A percentile compares a stretch with the other conserved stretches of the same genome.
Evolutionary conservation across 2,329 filamentous ascomycete species (phyloP).

Genomic region (Zarea fungicola): DNA sequence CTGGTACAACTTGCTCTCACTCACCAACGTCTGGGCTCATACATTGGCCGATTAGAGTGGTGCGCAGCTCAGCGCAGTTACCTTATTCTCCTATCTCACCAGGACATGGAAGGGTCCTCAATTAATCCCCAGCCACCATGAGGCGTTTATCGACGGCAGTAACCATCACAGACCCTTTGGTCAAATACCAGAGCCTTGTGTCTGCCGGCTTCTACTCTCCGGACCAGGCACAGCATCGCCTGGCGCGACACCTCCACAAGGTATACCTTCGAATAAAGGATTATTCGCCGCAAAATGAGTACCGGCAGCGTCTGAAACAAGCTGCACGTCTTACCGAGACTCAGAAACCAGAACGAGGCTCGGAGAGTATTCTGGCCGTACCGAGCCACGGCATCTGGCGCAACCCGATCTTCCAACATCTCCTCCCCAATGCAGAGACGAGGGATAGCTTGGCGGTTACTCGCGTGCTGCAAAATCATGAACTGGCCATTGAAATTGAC

Average conservation of each 20-base stretch:
- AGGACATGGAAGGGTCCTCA: neutral
- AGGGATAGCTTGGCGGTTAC: conserved; percentile 61
- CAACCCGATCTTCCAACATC: conserved; percentile 53
- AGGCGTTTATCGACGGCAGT: conserved; percentile 43
- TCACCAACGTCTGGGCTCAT: neutral
- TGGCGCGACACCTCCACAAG: conserved; percentile 72
- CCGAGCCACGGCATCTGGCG: conserved; percentile 51
- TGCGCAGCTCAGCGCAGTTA: no score
- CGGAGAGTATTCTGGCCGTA: conserved; percentile 38
- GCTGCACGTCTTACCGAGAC: conserved; percentile 44
- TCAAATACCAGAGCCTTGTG: conserved; percentile 69
- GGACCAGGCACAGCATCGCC: conserved; percentile 66
- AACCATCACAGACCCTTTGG: conserved; percentile 65
- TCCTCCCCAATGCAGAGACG: conserved; percentile 52
- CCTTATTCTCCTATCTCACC: neutral
- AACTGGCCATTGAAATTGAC: conserved; percentile 65
- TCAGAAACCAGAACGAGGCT: conserved; percentile 24
- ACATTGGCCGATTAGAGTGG: neutral
- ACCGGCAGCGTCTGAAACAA: conserved; percentile 58
- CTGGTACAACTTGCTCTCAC: neutral
- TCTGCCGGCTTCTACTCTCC: conserved; percentile 61
- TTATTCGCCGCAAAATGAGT: conserved; percentile 68
- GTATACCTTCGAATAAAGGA: conserved; percentile 72
- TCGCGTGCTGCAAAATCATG: conserved; percentile 62
- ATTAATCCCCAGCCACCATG: conserved; percentile 18